These are phyloP conservation scores for Gymnopilus dilepis DNA, from an alignment of 768 basidiomycete genomes.

Conservation along the genomic window DNA sequence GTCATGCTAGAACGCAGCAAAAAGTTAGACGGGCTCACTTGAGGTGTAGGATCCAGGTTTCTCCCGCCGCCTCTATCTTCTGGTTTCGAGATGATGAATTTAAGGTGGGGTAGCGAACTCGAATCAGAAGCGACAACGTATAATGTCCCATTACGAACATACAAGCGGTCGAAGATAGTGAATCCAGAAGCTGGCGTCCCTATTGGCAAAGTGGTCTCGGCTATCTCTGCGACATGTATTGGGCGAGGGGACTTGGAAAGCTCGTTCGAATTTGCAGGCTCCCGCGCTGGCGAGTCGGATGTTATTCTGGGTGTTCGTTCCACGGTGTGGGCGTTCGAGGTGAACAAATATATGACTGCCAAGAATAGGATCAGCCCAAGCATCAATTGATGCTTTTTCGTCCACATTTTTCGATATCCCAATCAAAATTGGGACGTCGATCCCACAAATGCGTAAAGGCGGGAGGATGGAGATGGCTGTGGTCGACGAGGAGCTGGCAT, in stretches of 20 bases:
- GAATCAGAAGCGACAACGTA: constrained; percentile 57
- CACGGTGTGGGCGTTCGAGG: neutral
- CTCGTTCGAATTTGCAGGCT: neutral
- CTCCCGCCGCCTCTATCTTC: constrained; percentile 23
- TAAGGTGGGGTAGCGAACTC: constrained; percentile 47
- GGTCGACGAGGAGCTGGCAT: constrained; percentile 2
- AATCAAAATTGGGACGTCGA: neutral
- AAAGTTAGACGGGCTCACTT: constrained; percentile 27
- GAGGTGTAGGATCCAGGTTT: constrained; percentile 34
- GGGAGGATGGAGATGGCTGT: neutral
- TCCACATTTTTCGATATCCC: neutral
- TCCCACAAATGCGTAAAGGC: neutral
- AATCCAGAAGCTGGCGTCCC: constrained; percentile 63
- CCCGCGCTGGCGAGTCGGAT: neutral
- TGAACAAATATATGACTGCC: neutral
- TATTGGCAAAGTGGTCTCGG: constrained; percentile 34
- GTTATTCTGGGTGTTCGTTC: neutral
- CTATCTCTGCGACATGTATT: neutral
- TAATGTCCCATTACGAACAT: constrained; percentile 76
- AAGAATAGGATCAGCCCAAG: neutral
- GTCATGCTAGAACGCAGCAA: neutral
- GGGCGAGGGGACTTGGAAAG: neutral
- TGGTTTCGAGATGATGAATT: constrained; percentile 44
- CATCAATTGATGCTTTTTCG: constrained; percentile 2
- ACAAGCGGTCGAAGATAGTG: constrained; percentile 75